phyloP scores from a whole-genome alignment of 768 basidiomycete species.

The Amyloporia xantha region DNA sequence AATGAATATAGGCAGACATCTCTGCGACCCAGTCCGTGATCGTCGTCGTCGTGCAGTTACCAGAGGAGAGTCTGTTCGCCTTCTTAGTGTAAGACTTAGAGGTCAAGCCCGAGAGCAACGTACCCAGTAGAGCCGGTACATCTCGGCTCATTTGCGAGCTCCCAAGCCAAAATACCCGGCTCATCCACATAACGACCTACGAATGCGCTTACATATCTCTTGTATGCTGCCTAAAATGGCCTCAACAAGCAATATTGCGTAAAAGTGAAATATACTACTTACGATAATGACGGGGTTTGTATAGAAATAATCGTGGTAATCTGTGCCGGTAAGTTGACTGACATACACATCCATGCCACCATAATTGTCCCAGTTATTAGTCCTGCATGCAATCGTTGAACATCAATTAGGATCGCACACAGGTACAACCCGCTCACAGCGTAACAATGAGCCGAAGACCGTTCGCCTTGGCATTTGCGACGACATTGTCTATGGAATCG shows the following conservation, averaged over 20 bases:
- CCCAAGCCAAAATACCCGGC: slow-evolving; percentile 53
- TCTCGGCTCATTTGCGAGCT: slow-evolving; percentile 34
- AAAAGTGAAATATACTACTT: too few relatives aligned
- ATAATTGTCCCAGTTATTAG: slow-evolving; percentile 58
- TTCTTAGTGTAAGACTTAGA: too few relatives aligned
- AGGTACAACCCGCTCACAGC: slow-evolving; percentile 40
- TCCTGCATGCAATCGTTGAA: slow-evolving; percentile 26
- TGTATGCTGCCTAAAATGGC: slow-evolving; percentile 27
- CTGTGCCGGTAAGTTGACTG: slow-evolving; percentile 42
- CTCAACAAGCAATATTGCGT: too few relatives aligned
- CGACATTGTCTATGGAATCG: slow-evolving; percentile 36
- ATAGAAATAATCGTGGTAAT: slow-evolving; percentile 54
- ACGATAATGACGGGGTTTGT: slow-evolving; percentile 44
- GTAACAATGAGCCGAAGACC: slow-evolving; percentile 55
- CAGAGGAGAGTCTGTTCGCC: slow-evolving; percentile 29
- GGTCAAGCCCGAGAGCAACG: background rate
- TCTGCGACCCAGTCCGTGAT: slow-evolving; percentile 48
- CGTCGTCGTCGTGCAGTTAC: slow-evolving; percentile 44
- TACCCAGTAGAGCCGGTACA: slow-evolving; percentile 27
- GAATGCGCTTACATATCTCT: slow-evolving; percentile 32
- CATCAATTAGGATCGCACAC: background rate
- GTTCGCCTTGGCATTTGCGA: slow-evolving; percentile 54
- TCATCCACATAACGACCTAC: slow-evolving; percentile 41
- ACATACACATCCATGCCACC: slow-evolving; percentile 72
- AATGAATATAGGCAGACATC: slow-evolving; percentile 58